Evolutionary conservation across 2,329 filamentous ascomycete species (phyloP).

Genomic region (Diaporthe longicolla): DNA sequence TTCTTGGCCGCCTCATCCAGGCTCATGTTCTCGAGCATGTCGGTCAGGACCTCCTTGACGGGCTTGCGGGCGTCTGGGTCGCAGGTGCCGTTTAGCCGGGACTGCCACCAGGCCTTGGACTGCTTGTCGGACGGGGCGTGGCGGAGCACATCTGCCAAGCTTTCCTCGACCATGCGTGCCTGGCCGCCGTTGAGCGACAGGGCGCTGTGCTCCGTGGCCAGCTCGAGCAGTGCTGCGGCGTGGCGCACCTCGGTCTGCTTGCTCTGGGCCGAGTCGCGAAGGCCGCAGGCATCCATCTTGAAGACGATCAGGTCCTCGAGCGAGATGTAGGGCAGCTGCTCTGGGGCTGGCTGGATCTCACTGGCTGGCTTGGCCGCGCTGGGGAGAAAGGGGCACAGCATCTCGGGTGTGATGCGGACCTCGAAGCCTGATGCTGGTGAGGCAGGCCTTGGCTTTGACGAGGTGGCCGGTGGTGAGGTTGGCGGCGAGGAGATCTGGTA

Average conservation of each 20-base stretch:
- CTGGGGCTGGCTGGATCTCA: conserved; percentile 33
- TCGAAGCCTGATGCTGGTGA: conserved; percentile 36
- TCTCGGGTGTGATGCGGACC: conserved; percentile 43
- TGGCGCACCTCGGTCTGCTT: conserved; percentile 41
- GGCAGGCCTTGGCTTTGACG: conserved; percentile 10
- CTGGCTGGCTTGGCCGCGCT: conserved; percentile 37
- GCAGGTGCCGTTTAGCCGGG: conserved; percentile 39
- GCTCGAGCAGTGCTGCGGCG: conserved; percentile 39
- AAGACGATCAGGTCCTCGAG: conserved; percentile 41
- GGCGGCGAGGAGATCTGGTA: conserved; percentile 34
- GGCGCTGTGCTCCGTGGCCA: conserved; percentile 41
- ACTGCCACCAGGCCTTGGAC: conserved; percentile 42
- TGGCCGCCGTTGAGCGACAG: conserved; percentile 40
- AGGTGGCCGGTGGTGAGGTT: conserved; percentile 32
- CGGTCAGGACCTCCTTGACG: conserved; percentile 40
- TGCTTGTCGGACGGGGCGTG: conserved; percentile 39
- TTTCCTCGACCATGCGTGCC: conserved; percentile 38
- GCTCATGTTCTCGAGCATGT: conserved; percentile 41
- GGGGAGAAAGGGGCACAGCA: conserved; percentile 42
- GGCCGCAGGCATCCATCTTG: conserved; percentile 42
- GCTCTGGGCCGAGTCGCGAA: conserved; percentile 39
- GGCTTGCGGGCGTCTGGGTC: conserved; percentile 41
- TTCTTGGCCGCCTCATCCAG: conserved; percentile 37
- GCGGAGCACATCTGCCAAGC: conserved; percentile 38
- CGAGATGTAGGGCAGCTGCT: conserved; percentile 39